phyloP scores from a whole-genome alignment of 805 yeast species.

The Candida schatavii region DNA sequence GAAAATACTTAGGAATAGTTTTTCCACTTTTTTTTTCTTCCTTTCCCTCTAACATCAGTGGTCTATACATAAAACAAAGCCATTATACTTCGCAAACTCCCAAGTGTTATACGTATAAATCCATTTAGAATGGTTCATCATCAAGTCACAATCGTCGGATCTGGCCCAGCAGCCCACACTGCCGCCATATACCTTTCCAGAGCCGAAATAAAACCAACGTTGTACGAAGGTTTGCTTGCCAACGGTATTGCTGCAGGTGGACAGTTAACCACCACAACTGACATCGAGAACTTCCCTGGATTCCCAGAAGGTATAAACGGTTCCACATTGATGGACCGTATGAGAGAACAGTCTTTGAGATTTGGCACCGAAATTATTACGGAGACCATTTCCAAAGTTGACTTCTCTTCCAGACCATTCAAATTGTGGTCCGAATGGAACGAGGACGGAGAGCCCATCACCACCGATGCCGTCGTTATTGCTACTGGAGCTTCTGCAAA shows the following conservation, averaged over 20 bases:
- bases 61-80: background rate
- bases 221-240: conserved; percentile 95
- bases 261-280: conserved; percentile 97
- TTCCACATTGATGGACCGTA: conserved; percentile 82
- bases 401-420: conserved; percentile 84
- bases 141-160: conserved; percentile 85
- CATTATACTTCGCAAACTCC: background rate
- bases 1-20: background rate
- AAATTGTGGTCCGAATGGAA: conserved; percentile 95
- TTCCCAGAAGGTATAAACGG: conserved; percentile 94
- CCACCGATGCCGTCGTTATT: conserved; percentile 87
- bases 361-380: conserved; percentile 95
- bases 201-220: conserved; percentile 90
- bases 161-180: conserved; percentile 99
- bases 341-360: conserved; percentile 82
- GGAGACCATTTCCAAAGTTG: conserved; percentile 92
- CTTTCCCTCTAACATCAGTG: background rate
- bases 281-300: conserved; percentile 98
- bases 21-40: background rate
- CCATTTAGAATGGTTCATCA: conserved; percentile 68
- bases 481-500: conserved; percentile 99
- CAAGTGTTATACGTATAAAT: background rate
- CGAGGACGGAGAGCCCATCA: conserved; percentile 87
- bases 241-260: conserved; percentile 99
- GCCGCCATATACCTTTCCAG: conserved; percentile 97